Evolutionary conservation across 192 early-diverging fungal species (phyloP).

Genomic region (Chytriomyces sp.): DNA sequence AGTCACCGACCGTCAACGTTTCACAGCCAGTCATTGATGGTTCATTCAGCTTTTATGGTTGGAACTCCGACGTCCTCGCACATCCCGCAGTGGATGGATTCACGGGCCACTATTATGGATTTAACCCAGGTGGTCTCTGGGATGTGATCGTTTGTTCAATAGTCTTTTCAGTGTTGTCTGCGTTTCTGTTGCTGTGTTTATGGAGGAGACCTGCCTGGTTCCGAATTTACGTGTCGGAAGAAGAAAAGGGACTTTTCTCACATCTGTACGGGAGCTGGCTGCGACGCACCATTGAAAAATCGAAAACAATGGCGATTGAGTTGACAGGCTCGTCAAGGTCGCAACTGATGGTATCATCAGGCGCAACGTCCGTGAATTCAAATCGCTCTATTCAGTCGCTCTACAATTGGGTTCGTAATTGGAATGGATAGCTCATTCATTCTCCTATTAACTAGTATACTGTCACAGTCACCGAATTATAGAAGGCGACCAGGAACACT

Average conservation of each 20-base stretch:
- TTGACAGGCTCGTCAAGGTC: not conserved
- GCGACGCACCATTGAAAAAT: not conserved
- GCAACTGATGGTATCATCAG: too few species aligned
- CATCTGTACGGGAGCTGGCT: not conserved
- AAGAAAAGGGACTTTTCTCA: not conserved
- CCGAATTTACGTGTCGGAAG: not conserved
- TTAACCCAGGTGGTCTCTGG: not conserved
- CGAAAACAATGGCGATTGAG: not conserved
- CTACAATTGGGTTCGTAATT: too few species aligned
- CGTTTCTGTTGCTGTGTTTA: not conserved
- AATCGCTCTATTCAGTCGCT: too few species aligned
- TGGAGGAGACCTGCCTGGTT: not conserved
- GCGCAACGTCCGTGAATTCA: too few species aligned
- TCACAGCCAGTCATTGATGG: constrained; percentile 43
- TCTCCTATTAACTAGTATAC: too few species aligned
- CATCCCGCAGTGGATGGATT: constrained; percentile 40
- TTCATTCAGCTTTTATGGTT: constrained; percentile 37
- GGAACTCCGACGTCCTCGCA: constrained; percentile 21
- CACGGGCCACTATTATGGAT: constrained; percentile 46
- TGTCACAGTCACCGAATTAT: not conserved
- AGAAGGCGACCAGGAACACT: constrained; percentile 14
- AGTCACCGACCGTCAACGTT: constrained; percentile 24
- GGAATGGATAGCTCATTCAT: too few species aligned
- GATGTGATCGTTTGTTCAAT: not conserved
- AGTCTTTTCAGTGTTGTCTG: not conserved